Evolutionary conservation across 768 basidiomycete genomes (phyloP).

Genomic region (Cystofilobasidium ferigula): DNA sequence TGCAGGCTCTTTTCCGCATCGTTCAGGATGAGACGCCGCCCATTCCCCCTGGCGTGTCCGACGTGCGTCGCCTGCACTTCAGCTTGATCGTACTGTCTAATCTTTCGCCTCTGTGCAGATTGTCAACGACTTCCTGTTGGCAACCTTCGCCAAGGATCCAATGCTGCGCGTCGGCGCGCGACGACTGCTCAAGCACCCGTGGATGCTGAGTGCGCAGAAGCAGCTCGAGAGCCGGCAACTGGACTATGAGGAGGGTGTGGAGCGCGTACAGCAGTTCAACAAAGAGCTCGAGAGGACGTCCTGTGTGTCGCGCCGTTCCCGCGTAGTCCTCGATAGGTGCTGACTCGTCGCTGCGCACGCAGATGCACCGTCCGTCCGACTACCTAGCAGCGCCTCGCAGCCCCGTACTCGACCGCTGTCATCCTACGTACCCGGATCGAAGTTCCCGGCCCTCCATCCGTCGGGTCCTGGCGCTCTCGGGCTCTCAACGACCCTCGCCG

Average conservation of each 20-base stretch:
- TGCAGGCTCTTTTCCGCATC: constrained; percentile 96
- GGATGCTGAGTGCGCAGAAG: constrained; percentile 51
- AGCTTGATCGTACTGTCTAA: neutral
- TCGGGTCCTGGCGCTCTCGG: neutral
- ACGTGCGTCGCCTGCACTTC: constrained; percentile 36
- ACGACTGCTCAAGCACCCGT: constrained; percentile 83
- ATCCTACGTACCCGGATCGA: constrained; percentile 2
- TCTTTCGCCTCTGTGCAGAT: constrained; percentile 40
- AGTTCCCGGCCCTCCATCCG: constrained; percentile 13
- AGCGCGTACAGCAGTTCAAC: constrained; percentile 97
- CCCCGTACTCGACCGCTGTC: constrained; percentile 2
- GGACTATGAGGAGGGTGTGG: constrained; percentile 84
- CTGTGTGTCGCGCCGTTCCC: too few relatives aligned
- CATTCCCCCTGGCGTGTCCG: constrained; percentile 87
- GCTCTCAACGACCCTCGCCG: too few relatives aligned
- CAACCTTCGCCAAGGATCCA: constrained; percentile 96
- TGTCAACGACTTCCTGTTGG: constrained; percentile 90
- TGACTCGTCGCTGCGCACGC: neutral
- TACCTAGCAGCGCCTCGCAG: neutral
- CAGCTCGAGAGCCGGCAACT: constrained; percentile 40
- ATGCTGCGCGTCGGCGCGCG: constrained; percentile 88
- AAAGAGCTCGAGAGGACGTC: constrained; percentile 41
- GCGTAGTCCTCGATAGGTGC: too few relatives aligned
- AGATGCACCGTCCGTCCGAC: constrained; percentile 1
- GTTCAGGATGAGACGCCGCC: constrained; percentile 97